phyloP scores from a whole-genome alignment of 495 filamentous ascomycete genomes.

The Podospora pseudoanserina region DNA sequence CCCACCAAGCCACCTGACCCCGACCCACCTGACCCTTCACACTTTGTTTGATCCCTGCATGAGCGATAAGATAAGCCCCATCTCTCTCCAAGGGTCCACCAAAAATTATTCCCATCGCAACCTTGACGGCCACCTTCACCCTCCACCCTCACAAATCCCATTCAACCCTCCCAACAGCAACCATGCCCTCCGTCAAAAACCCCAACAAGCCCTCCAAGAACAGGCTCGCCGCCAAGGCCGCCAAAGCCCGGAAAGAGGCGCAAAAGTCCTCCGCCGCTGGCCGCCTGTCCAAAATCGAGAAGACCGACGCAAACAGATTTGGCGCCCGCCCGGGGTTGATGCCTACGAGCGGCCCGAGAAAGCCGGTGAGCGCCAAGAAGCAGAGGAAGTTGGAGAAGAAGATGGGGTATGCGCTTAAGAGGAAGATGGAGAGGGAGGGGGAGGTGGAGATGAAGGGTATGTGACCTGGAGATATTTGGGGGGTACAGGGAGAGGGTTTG shows the following conservation, averaged over 20 bases:
- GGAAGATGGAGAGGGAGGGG: slow-evolving; percentile 40
- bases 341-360: slow-evolving; percentile 43
- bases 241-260: slow-evolving; percentile 29
- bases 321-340: slow-evolving; percentile 40
- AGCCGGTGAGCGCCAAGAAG: slow-evolving; percentile 41
- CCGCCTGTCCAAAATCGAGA: slow-evolving; percentile 25
- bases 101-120: not conserved
- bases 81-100: too few species aligned
- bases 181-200: slow-evolving; percentile 45
- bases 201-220: slow-evolving; percentile 46
- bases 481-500: too few species aligned
- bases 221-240: slow-evolving; percentile 36
- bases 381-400: slow-evolving; percentile 43
- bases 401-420: slow-evolving; percentile 38
- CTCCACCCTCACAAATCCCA: not conserved
- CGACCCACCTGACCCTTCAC: too few species aligned
- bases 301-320: slow-evolving; percentile 29
- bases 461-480: slow-evolving; percentile 11
- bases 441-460: slow-evolving; percentile 44
- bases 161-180: slow-evolving; percentile 3
- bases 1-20: too few species aligned
- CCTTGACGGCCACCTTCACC: slow-evolving; percentile 2
- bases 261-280: slow-evolving; percentile 26
- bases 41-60: too few species aligned
- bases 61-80: too few species aligned